A percentile compares a stretch with the other conserved stretches of the same genome.
These are phyloP conservation scores for Erythrophleum fordii DNA, from an alignment of 306 rosid species.

Conservation along the genomic window DNA sequence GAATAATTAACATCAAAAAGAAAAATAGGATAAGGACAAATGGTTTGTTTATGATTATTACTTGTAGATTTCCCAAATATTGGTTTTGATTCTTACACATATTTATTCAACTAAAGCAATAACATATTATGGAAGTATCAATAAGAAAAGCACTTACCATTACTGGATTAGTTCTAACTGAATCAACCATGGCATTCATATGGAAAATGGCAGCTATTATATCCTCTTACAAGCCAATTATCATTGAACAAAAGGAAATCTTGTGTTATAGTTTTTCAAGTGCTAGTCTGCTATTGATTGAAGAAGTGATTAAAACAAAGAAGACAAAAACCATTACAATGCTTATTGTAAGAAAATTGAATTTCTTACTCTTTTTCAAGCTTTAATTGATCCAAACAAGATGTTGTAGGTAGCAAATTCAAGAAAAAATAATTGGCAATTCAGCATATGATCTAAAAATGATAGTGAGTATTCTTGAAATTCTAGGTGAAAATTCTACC, in stretches of 20 bases:
- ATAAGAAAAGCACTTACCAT: slow-evolving; percentile 61
- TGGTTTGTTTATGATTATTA: too few species aligned
- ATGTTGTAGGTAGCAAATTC: slow-evolving; percentile 9
- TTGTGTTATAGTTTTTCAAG: slow-evolving; percentile 26
- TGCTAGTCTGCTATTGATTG: slow-evolving; percentile 18
- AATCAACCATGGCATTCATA: slow-evolving; percentile 59
- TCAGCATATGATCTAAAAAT: not conserved
- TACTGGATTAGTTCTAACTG: slow-evolving; percentile 61
- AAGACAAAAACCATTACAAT: slow-evolving; percentile 6
- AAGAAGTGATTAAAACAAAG: slow-evolving; percentile 10
- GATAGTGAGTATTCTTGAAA: slow-evolving; percentile 2
- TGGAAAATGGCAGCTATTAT: slow-evolving; percentile 64
- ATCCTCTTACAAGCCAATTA: slow-evolving; percentile 67
- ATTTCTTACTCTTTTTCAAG: slow-evolving; percentile 4
- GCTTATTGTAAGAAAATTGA: slow-evolving; percentile 5
- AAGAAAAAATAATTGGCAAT: slow-evolving; percentile 17
- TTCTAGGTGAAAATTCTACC: slow-evolving; percentile 24
- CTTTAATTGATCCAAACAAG: slow-evolving; percentile 11
- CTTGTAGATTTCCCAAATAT: slow-evolving; percentile 21
- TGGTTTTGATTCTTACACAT: not conserved
- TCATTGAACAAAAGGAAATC: slow-evolving; percentile 19
- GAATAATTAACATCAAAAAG: too few species aligned
- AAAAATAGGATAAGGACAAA: too few species aligned
- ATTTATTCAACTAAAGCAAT: slow-evolving; percentile 27
- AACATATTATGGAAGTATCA: slow-evolving; percentile 21